Evolutionary conservation across 148 eudicot genomes (phyloP).

Genomic region (Tetragonia tetragonoides): DNA sequence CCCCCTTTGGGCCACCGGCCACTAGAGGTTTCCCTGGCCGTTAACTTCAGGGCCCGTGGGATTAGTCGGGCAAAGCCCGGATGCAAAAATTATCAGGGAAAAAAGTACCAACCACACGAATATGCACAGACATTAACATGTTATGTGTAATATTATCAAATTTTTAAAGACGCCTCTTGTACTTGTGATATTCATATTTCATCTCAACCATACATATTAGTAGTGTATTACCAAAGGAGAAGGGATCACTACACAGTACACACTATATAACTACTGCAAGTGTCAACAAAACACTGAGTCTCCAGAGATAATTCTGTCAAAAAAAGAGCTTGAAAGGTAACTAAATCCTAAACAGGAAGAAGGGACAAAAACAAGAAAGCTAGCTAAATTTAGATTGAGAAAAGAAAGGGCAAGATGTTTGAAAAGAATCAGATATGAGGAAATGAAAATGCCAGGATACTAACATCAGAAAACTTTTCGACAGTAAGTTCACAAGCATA

Average conservation of each 20-base stretch:
- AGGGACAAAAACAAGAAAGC: not conserved
- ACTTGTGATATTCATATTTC: not conserved
- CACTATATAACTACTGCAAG: constrained; percentile 44
- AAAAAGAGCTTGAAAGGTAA: not conserved
- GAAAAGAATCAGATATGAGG: not conserved
- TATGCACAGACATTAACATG: not conserved
- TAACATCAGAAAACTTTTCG: not conserved
- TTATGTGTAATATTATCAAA: not conserved
- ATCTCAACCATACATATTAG: not conserved
- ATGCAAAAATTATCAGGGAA: no score
- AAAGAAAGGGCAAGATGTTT: not conserved
- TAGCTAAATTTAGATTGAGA: not conserved
- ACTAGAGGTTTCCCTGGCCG: no score
- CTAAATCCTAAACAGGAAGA: not conserved
- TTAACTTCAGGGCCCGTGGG: no score
- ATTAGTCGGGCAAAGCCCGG: no score
- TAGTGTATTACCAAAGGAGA: not conserved
- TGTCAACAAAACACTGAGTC: constrained; percentile 8
- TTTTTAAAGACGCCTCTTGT: not conserved
- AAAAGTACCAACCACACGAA: no score
- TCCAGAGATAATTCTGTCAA: not conserved
- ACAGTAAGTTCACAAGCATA: no score
- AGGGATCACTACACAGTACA: not conserved
- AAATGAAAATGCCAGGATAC: not conserved
- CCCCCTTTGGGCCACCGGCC: no score